A percentile compares a stretch with the other conserved stretches of the same genome.
Evolutionary conservation across 2,329 filamentous ascomycete genomes (phyloP).

Genomic region (Sordariomycetes sp.): DNA sequence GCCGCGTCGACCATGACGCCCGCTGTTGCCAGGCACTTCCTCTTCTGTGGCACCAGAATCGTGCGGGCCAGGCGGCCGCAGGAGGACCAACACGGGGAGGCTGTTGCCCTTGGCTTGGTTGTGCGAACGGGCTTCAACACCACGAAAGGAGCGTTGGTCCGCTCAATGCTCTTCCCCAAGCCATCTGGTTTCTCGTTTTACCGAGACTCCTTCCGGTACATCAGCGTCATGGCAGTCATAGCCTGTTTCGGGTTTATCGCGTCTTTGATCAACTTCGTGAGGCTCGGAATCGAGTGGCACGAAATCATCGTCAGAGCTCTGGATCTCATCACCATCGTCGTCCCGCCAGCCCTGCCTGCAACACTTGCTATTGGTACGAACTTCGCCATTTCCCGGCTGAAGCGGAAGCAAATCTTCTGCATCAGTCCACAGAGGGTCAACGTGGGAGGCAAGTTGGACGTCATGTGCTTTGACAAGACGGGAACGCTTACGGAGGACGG

Average conservation of each 20-base stretch:
- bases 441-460: constrained; percentile 87
- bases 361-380: constrained; percentile 95
- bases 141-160: constrained; percentile 88
- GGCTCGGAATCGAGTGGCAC: constrained; percentile 74
- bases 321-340: constrained; percentile 94
- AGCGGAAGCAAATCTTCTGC: constrained; percentile 86
- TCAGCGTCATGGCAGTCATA: constrained; percentile 87
- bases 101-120: constrained; percentile 82
- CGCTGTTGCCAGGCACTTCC: constrained; percentile 75
- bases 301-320: constrained; percentile 85
- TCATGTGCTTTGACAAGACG: constrained; percentile 98
- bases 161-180: constrained; percentile 97
- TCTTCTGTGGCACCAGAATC: constrained; percentile 94
- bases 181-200: constrained; percentile 99
- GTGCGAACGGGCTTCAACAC: constrained; percentile 95
- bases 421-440: constrained; percentile 97
- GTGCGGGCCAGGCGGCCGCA: constrained; percentile 83
- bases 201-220: constrained; percentile 93
- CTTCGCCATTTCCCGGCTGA: constrained; percentile 80
- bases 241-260: constrained; percentile 80
- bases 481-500: constrained; percentile 97
- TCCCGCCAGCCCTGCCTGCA: constrained; percentile 86
- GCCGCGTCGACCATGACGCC: constrained; percentile 73
- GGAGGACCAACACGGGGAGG: constrained; percentile 76
- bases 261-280: constrained; percentile 88